Conservation (phyloP, 2,329 filamentous ascomycete genomes). For the Aspergillus quadrilineatus region DNA sequence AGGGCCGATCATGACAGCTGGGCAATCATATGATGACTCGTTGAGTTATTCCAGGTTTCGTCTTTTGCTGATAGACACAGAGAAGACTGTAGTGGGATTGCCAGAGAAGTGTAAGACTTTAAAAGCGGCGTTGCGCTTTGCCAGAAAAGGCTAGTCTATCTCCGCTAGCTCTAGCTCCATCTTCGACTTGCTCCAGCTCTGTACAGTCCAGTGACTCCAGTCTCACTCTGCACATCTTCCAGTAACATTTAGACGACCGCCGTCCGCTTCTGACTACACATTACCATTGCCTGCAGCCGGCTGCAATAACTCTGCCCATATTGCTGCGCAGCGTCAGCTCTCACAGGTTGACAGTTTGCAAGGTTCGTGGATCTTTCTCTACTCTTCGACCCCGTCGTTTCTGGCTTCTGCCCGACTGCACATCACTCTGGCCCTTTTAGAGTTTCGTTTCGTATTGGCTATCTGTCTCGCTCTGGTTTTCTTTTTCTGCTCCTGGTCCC, state of each 20-base stretch:
- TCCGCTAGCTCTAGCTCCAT: neutral
- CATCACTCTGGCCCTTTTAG: constrained; percentile 9
- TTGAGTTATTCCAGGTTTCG: too few species aligned
- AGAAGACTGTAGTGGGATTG: neutral
- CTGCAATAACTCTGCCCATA: constrained; percentile 2
- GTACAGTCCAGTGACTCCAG: neutral
- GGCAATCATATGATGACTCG: neutral
- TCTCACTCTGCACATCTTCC: neutral
- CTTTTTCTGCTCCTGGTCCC: constrained; percentile 4
- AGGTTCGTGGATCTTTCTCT: constrained; percentile 15
- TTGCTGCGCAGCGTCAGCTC: neutral
- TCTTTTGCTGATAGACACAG: too few species aligned
- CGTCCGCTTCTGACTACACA: neutral
- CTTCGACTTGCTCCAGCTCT: too few species aligned
- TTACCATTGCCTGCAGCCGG: neutral
- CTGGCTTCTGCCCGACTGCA: constrained; percentile 6
- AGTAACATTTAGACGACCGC: neutral
- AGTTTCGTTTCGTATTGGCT: constrained; percentile 6
- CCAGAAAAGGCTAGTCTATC: constrained; percentile 2
- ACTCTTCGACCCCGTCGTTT: neutral
- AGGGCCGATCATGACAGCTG: neutral
- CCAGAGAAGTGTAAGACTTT: neutral
- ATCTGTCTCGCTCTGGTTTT: constrained; percentile 4
- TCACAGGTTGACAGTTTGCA: neutral
- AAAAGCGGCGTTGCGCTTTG: constrained; percentile 4